These are phyloP conservation scores for Ballota nigra DNA, from an alignment of 257 asterid species.

Conservation along the genomic window DNA sequence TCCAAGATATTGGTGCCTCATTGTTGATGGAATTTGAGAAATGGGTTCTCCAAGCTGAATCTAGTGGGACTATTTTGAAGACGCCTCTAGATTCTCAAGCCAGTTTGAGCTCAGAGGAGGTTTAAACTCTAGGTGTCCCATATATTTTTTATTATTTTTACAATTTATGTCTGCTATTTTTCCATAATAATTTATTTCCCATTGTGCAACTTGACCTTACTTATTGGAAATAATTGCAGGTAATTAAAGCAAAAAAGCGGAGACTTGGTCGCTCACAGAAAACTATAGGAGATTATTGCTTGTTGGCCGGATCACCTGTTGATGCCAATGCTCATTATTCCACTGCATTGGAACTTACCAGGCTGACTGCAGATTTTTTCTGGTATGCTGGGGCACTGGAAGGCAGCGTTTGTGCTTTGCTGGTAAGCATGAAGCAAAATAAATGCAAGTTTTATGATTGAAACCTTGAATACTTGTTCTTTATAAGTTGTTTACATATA, in stretches of 20 bases:
- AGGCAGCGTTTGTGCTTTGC: slow-evolving; percentile 93
- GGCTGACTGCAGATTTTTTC: slow-evolving; percentile 91
- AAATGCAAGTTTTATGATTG: neutral
- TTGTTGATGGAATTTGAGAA: slow-evolving; percentile 96
- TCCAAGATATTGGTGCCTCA: slow-evolving; percentile 96
- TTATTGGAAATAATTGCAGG: slow-evolving; percentile 47
- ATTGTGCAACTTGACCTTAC: slow-evolving; percentile 25
- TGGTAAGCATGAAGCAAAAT: slow-evolving; percentile 54
- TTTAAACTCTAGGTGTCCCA: slow-evolving; percentile 85
- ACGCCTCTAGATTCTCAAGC: slow-evolving; percentile 99
- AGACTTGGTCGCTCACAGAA: slow-evolving; percentile 98
- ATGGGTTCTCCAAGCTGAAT: slow-evolving; percentile 92
- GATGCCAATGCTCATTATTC: slow-evolving; percentile 98
- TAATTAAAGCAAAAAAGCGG: slow-evolving; percentile 94
- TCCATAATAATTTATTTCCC: slow-evolving; percentile 10
- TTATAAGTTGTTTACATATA: neutral
- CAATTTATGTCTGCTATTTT: slow-evolving; percentile 13
- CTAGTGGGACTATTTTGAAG: slow-evolving; percentile 90
- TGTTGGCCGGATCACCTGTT: slow-evolving; percentile 97
- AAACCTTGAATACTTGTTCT: neutral
- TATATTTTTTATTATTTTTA: slow-evolving; percentile 31
- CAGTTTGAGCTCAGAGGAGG: slow-evolving; percentile 99
- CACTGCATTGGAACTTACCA: slow-evolving; percentile 88
- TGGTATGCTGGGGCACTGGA: slow-evolving; percentile 99
- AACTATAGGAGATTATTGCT: slow-evolving; percentile 93